Conservation (phyloP, 495 filamentous ascomycete genomes). For the Neurospora africana region DNA sequence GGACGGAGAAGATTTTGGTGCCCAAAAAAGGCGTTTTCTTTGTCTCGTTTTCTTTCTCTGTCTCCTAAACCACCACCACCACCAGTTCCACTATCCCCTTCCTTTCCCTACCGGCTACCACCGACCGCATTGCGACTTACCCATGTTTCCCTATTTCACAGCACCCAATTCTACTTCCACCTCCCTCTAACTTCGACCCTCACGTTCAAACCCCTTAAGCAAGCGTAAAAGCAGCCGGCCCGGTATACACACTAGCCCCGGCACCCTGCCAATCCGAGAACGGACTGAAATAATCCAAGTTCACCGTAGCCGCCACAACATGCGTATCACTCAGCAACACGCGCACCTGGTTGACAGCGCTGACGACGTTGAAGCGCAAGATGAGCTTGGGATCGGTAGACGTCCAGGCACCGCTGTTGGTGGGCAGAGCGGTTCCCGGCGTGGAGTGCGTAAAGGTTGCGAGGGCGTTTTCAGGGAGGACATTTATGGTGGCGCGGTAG, state of each 20-base stretch:
- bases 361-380: conserved; percentile 1
- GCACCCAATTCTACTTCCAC: background rate
- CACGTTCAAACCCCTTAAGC: background rate
- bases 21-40: background rate
- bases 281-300: background rate
- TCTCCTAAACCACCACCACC: background rate
- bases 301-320: background rate
- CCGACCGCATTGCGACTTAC: background rate
- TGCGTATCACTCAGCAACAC: background rate
- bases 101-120: background rate
- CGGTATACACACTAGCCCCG: background rate
- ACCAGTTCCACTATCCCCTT: background rate
- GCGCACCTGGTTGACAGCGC: background rate
- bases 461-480: conserved; percentile 1
- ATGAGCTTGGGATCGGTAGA: background rate
- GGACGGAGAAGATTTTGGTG: background rate
- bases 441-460: conserved; percentile 4
- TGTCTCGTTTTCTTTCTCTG: background rate
- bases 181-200: too few species aligned
- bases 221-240: background rate
- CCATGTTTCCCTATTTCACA: background rate
- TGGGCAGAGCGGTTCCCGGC: background rate
- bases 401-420: background rate
- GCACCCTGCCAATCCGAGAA: background rate
- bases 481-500: background rate